Evolutionary conservation across 306 rosid species (phyloP).

Genomic region (Vachellia pachyceras): DNA sequence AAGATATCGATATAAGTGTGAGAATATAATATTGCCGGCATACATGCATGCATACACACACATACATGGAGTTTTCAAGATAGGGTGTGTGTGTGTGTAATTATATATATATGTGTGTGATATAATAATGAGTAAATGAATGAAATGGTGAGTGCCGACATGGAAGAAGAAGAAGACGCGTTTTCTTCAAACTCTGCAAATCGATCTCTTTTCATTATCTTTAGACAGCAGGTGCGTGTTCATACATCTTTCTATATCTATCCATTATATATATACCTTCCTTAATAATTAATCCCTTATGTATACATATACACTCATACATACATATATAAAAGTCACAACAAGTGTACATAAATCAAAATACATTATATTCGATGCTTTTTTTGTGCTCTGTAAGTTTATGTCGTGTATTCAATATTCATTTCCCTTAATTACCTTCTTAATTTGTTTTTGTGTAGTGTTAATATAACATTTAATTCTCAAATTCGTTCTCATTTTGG

Average conservation of each 20-base stretch:
- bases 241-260: constrained; percentile 2
- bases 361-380: not conserved
- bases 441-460: too few relatives aligned
- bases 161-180: constrained; percentile 12
- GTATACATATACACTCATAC: too few relatives aligned
- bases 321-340: not conserved
- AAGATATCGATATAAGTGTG: not conserved
- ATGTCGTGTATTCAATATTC: not conserved
- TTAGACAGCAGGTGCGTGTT: constrained; percentile 12
- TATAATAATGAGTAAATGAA: not conserved
- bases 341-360: not conserved
- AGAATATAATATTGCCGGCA: not conserved
- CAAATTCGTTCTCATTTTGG: too few relatives aligned
- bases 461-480: too few relatives aligned
- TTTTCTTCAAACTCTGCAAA: not conserved
- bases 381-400: not conserved
- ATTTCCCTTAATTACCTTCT: not conserved
- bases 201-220: not conserved
- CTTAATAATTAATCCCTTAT: not conserved
- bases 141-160: constrained; percentile 19
- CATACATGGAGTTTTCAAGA: not conserved
- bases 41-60: not conserved
- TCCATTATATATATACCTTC: not conserved
- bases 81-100: not conserved
- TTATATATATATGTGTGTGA: too few relatives aligned